Evolutionary conservation across 2,329 filamentous ascomycete genomes (phyloP).

Genomic region (Epichloe aotearoae): DNA sequence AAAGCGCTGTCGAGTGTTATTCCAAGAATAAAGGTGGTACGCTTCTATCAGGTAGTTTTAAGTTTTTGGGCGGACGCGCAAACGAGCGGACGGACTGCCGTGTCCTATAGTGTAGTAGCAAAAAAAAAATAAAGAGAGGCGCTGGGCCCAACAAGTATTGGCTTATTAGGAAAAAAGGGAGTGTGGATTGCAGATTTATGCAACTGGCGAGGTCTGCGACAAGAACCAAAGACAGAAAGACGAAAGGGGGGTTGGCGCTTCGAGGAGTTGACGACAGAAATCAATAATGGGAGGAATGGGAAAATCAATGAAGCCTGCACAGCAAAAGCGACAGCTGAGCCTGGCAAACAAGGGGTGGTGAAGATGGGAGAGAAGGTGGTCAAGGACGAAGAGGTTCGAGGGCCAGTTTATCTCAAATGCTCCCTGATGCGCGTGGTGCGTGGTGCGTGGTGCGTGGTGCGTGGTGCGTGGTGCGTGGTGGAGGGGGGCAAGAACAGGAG

Average conservation of each 20-base stretch:
- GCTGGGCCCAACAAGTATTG: constrained; percentile 4
- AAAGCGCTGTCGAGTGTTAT: constrained; percentile 5
- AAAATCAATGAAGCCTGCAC: neutral
- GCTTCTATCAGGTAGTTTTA: neutral
- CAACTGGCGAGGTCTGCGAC: constrained; percentile 13
- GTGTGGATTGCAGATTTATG: constrained; percentile 13
- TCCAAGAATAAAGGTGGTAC: constrained; percentile 12
- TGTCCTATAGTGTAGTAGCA: constrained; percentile 11
- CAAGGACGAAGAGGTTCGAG: neutral
- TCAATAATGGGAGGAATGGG: neutral
- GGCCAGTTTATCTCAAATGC: neutral
- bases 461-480: too few relatives aligned
- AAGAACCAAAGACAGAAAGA: neutral
- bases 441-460: too few relatives aligned
- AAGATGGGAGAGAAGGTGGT: neutral
- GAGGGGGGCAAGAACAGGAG: neutral
- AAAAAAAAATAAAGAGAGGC: constrained; percentile 7
- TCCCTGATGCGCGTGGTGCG: neutral
- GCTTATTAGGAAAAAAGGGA: constrained; percentile 4
- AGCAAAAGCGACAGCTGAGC: neutral
- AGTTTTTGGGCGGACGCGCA: constrained; percentile 16
- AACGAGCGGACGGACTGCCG: constrained; percentile 27
- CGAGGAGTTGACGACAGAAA: neutral
- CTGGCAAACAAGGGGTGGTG: neutral
- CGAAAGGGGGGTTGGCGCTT: neutral